A percentile compares a stretch with the other conserved stretches of the same genome.
Conservation (phyloP, 352 stramenopile genomes). For the Pythium utonaiense region DNA sequence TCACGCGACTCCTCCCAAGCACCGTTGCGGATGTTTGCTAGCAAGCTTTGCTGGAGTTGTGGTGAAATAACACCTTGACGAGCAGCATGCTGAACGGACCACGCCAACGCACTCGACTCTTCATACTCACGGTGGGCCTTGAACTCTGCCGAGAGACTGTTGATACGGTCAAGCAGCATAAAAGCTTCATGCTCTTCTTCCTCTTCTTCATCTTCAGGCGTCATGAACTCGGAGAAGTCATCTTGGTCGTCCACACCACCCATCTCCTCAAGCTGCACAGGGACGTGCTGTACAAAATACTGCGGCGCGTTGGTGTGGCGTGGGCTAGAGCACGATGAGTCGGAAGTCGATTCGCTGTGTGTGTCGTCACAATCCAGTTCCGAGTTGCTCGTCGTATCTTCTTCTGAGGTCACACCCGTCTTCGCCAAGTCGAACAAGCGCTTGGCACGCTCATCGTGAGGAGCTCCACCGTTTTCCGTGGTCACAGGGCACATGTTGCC, state of each 20-base stretch:
- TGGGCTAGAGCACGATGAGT: constrained; percentile 71
- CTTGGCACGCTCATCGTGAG: constrained; percentile 2
- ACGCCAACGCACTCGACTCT: constrained; percentile 61
- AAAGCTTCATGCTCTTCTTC: constrained; percentile 66
- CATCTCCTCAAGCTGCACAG: constrained; percentile 7
- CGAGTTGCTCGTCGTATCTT: constrained; percentile 35
- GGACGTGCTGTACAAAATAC: constrained; percentile 29
- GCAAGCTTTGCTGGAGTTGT: constrained; percentile 67
- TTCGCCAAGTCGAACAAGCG: constrained; percentile 5
- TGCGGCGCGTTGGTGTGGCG: constrained; percentile 34
- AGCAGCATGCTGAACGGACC: constrained; percentile 70
- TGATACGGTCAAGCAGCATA: constrained; percentile 65
- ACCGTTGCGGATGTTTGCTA: constrained; percentile 52
- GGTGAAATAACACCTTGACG: constrained; percentile 54
- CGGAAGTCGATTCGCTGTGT: constrained; percentile 67
- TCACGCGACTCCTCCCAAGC: constrained; percentile 66
- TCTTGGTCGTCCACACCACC: constrained; percentile 40
- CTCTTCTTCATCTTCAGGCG: constrained; percentile 35
- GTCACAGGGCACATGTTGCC: not conserved
- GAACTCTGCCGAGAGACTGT: constrained; percentile 60
- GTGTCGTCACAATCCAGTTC: constrained; percentile 69
- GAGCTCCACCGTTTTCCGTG: not conserved
- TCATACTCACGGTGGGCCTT: constrained; percentile 64
- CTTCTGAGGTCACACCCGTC: constrained; percentile 22
- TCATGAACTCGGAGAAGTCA: constrained; percentile 47